A percentile compares a stretch with the other conserved stretches of the same genome.
Evolutionary conservation across 768 basidiomycete species (phyloP).

Genomic region (Russula ochroleuca): DNA sequence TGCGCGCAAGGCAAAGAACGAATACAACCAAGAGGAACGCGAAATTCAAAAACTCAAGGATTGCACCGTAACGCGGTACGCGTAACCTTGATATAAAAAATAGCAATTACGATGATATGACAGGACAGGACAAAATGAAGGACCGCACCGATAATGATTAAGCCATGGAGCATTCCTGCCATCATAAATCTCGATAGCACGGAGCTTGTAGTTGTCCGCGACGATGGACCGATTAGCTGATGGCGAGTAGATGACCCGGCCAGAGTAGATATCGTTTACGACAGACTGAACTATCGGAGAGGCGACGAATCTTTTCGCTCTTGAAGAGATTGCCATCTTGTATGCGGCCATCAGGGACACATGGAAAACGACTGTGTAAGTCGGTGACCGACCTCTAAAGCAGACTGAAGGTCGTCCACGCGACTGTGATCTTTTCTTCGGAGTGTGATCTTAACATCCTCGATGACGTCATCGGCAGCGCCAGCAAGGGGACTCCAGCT

Average conservation of each 20-base stretch:
- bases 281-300: slow-evolving; percentile 82
- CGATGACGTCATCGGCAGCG: slow-evolving; percentile 59
- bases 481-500: slow-evolving; percentile 84
- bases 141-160: slow-evolving; percentile 74
- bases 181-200: slow-evolving; percentile 70
- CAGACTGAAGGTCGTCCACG: slow-evolving; percentile 68
- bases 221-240: slow-evolving; percentile 67
- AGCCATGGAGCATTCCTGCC: slow-evolving; percentile 62
- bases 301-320: slow-evolving; percentile 79
- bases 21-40: slow-evolving; percentile 62
- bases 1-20: slow-evolving; percentile 70
- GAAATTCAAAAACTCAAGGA: slow-evolving; percentile 78
- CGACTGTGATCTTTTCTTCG: slow-evolving; percentile 54
- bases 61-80: slow-evolving; percentile 75
- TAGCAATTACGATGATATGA: background rate
- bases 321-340: slow-evolving; percentile 85
- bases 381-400: slow-evolving; percentile 65
- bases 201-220: slow-evolving; percentile 84
- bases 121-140: background rate
- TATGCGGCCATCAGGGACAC: background rate
- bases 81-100: slow-evolving; percentile 50
- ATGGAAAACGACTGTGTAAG: background rate
- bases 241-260: slow-evolving; percentile 59
- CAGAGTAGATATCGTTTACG: slow-evolving; percentile 81
- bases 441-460: slow-evolving; percentile 56